Evolutionary conservation across 768 basidiomycete species (phyloP).

Genomic region (Podaxis carcinomalis): DNA sequence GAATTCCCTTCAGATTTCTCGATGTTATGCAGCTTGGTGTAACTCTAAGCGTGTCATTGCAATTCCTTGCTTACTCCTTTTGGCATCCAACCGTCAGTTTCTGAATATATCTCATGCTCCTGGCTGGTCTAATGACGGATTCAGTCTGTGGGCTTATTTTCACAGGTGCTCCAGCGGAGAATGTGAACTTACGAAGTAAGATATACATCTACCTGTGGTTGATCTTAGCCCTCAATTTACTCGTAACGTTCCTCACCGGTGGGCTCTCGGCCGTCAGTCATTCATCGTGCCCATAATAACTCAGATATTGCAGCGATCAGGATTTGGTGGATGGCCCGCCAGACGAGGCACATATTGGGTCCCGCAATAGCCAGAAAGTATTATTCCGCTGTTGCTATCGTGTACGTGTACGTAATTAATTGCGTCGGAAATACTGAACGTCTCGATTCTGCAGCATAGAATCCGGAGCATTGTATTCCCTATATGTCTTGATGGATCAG

Average conservation of each 20-base stretch:
- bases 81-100: slow-evolving; percentile 26
- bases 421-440: not conserved
- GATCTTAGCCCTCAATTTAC: slow-evolving; percentile 30
- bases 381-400: slow-evolving; percentile 28
- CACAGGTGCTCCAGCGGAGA: slow-evolving; percentile 7
- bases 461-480: slow-evolving; percentile 33
- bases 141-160: slow-evolving; percentile 19
- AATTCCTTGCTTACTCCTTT: slow-evolving; percentile 23
- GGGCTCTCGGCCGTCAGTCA: not conserved
- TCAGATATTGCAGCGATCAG: slow-evolving; percentile 24
- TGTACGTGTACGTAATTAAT: slow-evolving; percentile 22
- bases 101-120: not conserved
- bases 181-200: slow-evolving; percentile 5
- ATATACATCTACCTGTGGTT: slow-evolving; percentile 29
- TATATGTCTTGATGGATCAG: slow-evolving; percentile 10
- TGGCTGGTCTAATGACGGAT: not conserved
- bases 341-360: slow-evolving; percentile 22
- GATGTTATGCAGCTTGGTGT: slow-evolving; percentile 36
- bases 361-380: slow-evolving; percentile 26
- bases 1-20: slow-evolving; percentile 19
- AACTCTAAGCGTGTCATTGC: slow-evolving; percentile 23
- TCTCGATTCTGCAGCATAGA: slow-evolving; percentile 24
- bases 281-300: not conserved
- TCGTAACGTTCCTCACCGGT: slow-evolving; percentile 33
- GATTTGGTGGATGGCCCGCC: slow-evolving; percentile 29